Conservation (phyloP, 257 asterid genomes). For the Solanum ahanhuiri region DNA sequence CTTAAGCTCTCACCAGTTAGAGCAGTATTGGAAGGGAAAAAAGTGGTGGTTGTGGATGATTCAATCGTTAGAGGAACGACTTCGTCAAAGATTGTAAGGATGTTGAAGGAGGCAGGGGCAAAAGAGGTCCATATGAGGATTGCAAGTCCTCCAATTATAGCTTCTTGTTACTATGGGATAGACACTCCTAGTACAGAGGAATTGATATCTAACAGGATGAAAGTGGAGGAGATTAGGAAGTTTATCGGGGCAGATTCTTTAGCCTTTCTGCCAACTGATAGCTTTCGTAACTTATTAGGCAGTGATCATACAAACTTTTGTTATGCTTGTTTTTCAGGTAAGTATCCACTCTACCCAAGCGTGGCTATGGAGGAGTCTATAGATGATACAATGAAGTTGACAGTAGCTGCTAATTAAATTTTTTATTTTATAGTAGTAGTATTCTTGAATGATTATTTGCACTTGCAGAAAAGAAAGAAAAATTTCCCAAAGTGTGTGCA, state of each 20-base stretch:
- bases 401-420: not conserved
- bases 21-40: constrained; percentile 83
- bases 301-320: constrained; percentile 35
- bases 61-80: constrained; percentile 94
- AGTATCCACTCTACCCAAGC: constrained; percentile 62
- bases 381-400: constrained; percentile 26
- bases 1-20: constrained; percentile 67
- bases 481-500: not conserved
- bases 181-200: constrained; percentile 71
- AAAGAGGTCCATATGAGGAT: constrained; percentile 93
- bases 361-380: constrained; percentile 48
- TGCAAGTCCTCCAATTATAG: constrained; percentile 82
- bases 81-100: constrained; percentile 74
- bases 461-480: not conserved
- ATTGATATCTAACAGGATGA: constrained; percentile 71
- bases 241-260: constrained; percentile 70
- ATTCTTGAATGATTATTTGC: not conserved
- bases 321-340: constrained; percentile 78
- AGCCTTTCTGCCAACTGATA: constrained; percentile 51
- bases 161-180: constrained; percentile 76
- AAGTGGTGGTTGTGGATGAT: constrained; percentile 93
- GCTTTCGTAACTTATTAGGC: constrained; percentile 33
- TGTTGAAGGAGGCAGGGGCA: constrained; percentile 79
- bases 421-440: not conserved
- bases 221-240: constrained; percentile 56